Base-by-base conservation (phyloP, 805 yeast species). In the Starmerella bombicola region DNA sequence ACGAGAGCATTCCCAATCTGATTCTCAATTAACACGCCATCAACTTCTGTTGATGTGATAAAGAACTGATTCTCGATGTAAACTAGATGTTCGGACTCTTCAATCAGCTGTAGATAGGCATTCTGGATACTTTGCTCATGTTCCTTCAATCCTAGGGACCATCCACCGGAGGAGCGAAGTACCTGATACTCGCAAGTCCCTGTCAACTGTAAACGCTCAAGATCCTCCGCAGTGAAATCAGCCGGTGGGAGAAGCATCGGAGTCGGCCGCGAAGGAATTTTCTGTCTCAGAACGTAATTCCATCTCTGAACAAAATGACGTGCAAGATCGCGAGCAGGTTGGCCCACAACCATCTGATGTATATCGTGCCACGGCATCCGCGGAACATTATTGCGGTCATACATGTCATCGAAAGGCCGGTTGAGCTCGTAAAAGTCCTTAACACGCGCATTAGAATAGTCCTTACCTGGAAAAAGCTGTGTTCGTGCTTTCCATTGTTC, bases 361-460 rank as follows among this genome's bases (percentile, higher is more conserved):
- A 91, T 83, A 68, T 91, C 99, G 60, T 91, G 99, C 99, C 98
- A 91, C 8, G 98, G 98, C 99, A 91, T 91, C 53, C 99, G 73
- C 2, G 98, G 97, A 17, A 73, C 70, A 16, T 59, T 59, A 13
- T 70, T 66, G 45, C 99, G 71, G 59, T 91, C 93, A 55, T 84
- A 84, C 91, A 88, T 80, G 18, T 83, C 82, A 37, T 83, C 93
- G 54, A 78, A 84, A 2, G 98, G 97, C 51, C 76, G 74, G 48
- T 85, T 83, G 43, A 91, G 67, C 3, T 70, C 78, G 55, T 59
- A 71, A 57, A 91, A 91, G 58, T 91, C 99, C 53, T 79, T 78
- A 13, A 81, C 84, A 49, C 98, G 71, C 3, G 98, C 95, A 58
- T 91, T 91, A 0, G 97, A 86, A 58, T 91, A 91, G 61, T 91